Conservation (phyloP, 495 filamentous ascomycete species). For the Aspergillus funiculosus region DNA sequence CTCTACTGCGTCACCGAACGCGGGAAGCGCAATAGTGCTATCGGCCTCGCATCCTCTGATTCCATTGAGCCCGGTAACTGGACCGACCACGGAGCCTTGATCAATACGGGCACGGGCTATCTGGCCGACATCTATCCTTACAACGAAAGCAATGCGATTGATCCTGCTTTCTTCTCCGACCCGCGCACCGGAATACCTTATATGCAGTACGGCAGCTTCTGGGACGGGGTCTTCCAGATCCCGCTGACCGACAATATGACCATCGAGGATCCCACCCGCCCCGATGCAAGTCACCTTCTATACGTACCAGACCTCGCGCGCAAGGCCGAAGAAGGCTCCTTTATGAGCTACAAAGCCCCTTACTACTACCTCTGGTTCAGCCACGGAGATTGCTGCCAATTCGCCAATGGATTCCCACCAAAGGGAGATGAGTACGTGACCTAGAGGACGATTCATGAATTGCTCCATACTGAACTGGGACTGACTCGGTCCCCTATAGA, state of each 20-base stretch:
- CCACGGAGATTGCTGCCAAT: conserved; percentile 61
- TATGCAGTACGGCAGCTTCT: conserved; percentile 67
- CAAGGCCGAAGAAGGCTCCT: conserved; percentile 56
- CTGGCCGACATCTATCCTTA: conserved; percentile 45
- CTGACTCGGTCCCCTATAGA: conserved; percentile 8
- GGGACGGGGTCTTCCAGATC: conserved; percentile 65
- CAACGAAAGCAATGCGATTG: conserved; percentile 65
- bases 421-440: conserved; percentile 55
- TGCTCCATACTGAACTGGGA: no score
- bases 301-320: conserved; percentile 24
- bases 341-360: conserved; percentile 48
- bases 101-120: conserved; percentile 30
- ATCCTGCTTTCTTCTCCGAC: conserved; percentile 54
- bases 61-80: conserved; percentile 53
- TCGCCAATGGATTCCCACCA: conserved; percentile 40
- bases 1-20: conserved; percentile 64
- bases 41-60: conserved; percentile 63
- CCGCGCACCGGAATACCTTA: conserved; percentile 42
- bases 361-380: conserved; percentile 73
- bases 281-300: conserved; percentile 47
- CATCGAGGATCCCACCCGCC: conserved; percentile 25
- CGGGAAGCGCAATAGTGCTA: conserved; percentile 58
- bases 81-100: conserved; percentile 45
- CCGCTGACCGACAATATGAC: conserved; percentile 44
- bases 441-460: no score